phyloP scores from a whole-genome alignment of 2,329 filamentous ascomycete genomes.

The Xylariaceae sp. region DNA sequence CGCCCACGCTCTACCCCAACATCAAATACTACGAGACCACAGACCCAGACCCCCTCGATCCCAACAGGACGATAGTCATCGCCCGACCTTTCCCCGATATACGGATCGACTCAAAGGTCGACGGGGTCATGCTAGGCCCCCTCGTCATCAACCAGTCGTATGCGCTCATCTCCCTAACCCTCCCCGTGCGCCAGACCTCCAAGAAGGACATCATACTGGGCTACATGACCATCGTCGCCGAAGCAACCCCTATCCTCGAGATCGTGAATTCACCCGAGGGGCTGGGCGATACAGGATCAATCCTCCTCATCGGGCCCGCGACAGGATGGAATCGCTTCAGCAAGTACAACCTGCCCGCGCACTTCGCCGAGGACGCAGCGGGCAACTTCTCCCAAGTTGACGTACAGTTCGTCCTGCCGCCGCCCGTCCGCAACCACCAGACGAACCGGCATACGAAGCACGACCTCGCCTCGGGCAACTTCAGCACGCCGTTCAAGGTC shows the following conservation, averaged over 20 bases:
- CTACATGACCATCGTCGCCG: constrained; percentile 76
- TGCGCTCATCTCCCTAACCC: constrained; percentile 73
- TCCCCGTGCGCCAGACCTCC: constrained; percentile 68
- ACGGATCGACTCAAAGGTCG: constrained; percentile 42
- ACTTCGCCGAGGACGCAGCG: constrained; percentile 34
- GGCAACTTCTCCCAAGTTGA: constrained; percentile 38
- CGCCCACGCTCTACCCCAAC: constrained; percentile 69
- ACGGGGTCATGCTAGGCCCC: constrained; percentile 70
- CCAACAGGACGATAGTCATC: constrained; percentile 38
- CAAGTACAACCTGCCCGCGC: constrained; percentile 40
- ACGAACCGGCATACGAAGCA: constrained; percentile 46
- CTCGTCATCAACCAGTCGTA: constrained; percentile 66
- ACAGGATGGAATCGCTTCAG: constrained; percentile 62
- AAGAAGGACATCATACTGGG: constrained; percentile 62
- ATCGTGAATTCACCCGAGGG: constrained; percentile 63
- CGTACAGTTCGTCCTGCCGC: constrained; percentile 59
- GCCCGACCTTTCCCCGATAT: constrained; percentile 48
- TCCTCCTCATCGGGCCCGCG: constrained; percentile 64
- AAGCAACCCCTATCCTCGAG: constrained; percentile 58
- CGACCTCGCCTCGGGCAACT: constrained; percentile 38
- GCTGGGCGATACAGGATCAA: constrained; percentile 62
- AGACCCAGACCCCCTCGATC: constrained; percentile 37
- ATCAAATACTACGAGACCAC: constrained; percentile 57
- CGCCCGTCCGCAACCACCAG: constrained; percentile 37
- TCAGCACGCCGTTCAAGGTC: constrained; percentile 53